Conservation (phyloP, 2,329 filamentous ascomycete genomes). For the Trichophyton rubrum region DNA sequence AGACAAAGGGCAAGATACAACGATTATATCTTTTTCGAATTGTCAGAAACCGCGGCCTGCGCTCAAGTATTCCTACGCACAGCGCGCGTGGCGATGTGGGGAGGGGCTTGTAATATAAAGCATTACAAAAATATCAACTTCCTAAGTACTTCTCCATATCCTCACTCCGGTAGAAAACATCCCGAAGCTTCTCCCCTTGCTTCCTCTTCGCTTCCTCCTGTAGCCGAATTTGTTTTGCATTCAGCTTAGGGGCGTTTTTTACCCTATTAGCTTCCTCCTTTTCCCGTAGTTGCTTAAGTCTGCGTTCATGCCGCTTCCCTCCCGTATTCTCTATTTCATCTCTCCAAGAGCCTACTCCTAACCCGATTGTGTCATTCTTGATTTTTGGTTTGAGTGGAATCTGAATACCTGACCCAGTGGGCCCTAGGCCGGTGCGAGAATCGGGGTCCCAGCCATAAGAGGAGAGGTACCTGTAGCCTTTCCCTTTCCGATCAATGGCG, state of each 20-base stretch:
- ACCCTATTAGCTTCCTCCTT: conserved; percentile 22
- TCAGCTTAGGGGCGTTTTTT: conserved; percentile 42
- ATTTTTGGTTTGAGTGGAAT: conserved; percentile 59
- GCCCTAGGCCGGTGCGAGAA: conserved; percentile 56
- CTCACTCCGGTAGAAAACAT: conserved; percentile 62
- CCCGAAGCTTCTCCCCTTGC: conserved; percentile 50
- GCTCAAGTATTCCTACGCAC: too few relatives aligned
- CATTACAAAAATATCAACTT: neutral
- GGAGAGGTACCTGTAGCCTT: conserved; percentile 44
- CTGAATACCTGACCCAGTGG: conserved; percentile 55
- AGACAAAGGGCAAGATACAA: too few relatives aligned
- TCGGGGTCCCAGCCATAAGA: conserved; percentile 51
- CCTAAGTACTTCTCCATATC: conserved; percentile 65
- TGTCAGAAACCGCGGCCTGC: too few relatives aligned
- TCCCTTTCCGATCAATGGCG: conserved; percentile 43
- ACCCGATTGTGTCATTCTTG: conserved; percentile 63
- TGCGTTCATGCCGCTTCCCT: neutral
- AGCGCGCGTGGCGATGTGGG: too few relatives aligned
- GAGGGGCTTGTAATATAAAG: neutral
- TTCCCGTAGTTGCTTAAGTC: conserved; percentile 12
- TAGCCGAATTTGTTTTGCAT: conserved; percentile 58
- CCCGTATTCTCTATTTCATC: conserved; percentile 25
- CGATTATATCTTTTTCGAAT: neutral
- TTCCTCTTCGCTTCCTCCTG: conserved; percentile 49
- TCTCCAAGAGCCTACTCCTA: conserved; percentile 44